Conservation (phyloP, 2,329 filamentous ascomycete genomes). For the Trichocomaceae sp. region DNA sequence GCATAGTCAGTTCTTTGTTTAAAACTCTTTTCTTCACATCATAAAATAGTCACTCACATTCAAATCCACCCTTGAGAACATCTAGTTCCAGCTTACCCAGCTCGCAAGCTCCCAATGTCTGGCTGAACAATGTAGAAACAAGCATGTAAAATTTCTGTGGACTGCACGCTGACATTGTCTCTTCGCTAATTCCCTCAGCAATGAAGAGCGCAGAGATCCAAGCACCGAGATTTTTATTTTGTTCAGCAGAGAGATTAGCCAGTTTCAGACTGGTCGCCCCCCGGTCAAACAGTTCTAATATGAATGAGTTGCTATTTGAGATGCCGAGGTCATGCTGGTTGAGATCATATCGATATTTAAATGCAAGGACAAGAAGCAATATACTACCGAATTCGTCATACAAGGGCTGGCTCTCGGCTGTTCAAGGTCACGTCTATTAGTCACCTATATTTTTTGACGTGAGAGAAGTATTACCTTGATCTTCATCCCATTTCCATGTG, state of each 20-base stretch:
- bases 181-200: conserved; percentile 57
- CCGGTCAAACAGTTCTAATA: conserved; percentile 48
- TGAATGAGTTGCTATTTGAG: conserved; percentile 45
- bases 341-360: conserved; percentile 53
- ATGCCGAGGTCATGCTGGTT: conserved; percentile 49
- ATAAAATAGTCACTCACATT: conserved; percentile 46
- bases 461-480: conserved; percentile 42
- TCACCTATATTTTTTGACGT: not conserved
- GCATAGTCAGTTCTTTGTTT: not conserved
- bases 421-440: not conserved
- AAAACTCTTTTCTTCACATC: conserved; percentile 49
- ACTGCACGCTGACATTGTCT: conserved; percentile 58
- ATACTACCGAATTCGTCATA: conserved; percentile 62
- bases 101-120: conserved; percentile 54
- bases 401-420: conserved; percentile 55
- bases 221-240: conserved; percentile 50
- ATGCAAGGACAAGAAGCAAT: conserved; percentile 51
- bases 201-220: conserved; percentile 59
- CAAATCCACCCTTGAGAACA: conserved; percentile 55
- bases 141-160: conserved; percentile 60
- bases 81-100: conserved; percentile 50
- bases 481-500: conserved; percentile 59
- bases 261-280: conserved; percentile 43
- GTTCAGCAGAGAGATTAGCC: conserved; percentile 48
- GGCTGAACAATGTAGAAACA: conserved; percentile 55